A percentile compares a stretch with the other conserved stretches of the same genome.
These are phyloP conservation scores for Pinus tabuliformis DNA, from an alignment of 75 land plant species.

Conservation along the genomic window DNA sequence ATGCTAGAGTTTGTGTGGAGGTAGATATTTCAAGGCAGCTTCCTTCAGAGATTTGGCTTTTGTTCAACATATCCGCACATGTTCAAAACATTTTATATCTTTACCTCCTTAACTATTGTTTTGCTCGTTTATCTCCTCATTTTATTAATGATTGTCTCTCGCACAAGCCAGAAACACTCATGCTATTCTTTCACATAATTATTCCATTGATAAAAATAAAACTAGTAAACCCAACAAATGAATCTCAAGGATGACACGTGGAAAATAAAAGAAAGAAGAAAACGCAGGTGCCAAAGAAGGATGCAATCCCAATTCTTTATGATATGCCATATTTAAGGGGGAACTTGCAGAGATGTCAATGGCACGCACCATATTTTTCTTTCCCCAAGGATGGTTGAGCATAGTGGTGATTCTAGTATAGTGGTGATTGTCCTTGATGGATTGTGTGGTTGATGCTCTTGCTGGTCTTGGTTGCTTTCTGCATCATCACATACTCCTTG, in stretches of 20 bases:
- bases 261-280: neutral
- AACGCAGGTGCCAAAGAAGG: neutral
- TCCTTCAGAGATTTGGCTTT: neutral
- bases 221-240: neutral
- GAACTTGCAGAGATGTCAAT: no score
- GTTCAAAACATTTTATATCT: neutral
- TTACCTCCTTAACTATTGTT: neutral
- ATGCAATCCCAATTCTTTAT: neutral
- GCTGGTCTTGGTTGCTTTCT: no score
- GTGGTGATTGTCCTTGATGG: no score
- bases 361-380: no score
- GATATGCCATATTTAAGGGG: no score
- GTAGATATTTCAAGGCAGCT: neutral
- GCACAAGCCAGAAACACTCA: neutral
- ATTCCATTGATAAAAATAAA: neutral
- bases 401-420: no score
- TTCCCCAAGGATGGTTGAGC: no score
- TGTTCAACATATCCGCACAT: neutral
- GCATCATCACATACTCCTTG: no score
- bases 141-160: neutral
- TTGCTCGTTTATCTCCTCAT: neutral
- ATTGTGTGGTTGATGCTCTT: no score
- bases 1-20: neutral
- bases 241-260: neutral
- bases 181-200: neutral